Evolutionary conservation across 2,329 filamentous ascomycete species (phyloP), one percentile per base, ranked within the genome.

Genomic region (Talaromyces albobiverticillius): DNA sequence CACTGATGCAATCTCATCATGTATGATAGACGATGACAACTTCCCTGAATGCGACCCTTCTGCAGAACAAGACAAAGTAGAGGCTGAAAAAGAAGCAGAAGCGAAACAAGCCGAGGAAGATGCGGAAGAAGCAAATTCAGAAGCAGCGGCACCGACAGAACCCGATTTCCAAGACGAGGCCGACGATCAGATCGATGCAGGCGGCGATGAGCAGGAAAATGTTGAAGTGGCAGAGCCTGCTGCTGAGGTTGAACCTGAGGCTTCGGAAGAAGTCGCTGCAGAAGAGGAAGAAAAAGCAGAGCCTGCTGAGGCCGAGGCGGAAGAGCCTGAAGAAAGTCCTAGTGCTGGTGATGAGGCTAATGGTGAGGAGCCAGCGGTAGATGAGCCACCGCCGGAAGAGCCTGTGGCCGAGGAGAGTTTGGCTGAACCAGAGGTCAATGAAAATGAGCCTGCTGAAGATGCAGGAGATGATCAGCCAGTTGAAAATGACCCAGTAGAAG

Each of bases 11-110:
- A 51, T 53, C 40, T 23, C 25, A 51, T 61, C 41, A 26, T 57
- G 43, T 57, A 52, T 46, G 36, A 31, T 53, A 71, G 69, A 69
- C 53, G 65, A 68, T 56, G 66, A 63, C 32, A 46, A 40, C 32
- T 70, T 70, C 57, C 66, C 69, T 58, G 67, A 68, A 41, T 63
- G 61, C 54, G 62, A 70, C 59, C 62, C 62, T 55, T 59, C 59
- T 26, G 65, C 61, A 55, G 69, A 61, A 50, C 57, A 56, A 34
- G 68, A 67, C 36, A 59, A 63, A 51, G 62, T 71, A 52, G 66
- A 67, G 36, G 64, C 63, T 5, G 68, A 70, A 51, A 71, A 71
- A 46, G 67, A 63, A 57, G 68, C 60, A 25, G 63, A 62, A 13
- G 67, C 67, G 25, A 61, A 60, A 51, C 61, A 67, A 58, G 68